These are phyloP conservation scores for Pugionium dolabratum DNA, from an alignment of 345 rosid species.

Conservation along the genomic window DNA sequence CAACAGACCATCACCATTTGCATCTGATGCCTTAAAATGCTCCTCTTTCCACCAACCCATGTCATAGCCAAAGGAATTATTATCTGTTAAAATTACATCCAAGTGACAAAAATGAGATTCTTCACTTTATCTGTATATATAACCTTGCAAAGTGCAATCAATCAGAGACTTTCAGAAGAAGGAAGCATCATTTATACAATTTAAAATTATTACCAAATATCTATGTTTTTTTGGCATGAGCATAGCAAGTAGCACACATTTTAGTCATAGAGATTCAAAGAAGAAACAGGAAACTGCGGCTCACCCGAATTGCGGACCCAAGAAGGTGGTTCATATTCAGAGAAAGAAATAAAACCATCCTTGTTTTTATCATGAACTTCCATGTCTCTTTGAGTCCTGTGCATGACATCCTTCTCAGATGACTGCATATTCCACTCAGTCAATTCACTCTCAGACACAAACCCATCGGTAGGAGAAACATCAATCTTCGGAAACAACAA, in stretches of 20 bases:
- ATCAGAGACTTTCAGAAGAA: not conserved
- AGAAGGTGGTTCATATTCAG: not conserved
- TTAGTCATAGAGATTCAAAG: too few species aligned
- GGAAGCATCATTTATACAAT: not conserved
- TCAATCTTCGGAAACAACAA: constrained; percentile 89
- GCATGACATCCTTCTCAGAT: constrained; percentile 69
- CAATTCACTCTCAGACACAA: constrained; percentile 72
- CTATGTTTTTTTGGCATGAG: too few species aligned
- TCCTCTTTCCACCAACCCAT: constrained; percentile 99
- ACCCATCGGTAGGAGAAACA: constrained; percentile 75
- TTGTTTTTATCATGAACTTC: constrained; percentile 87
- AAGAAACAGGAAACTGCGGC: not conserved
- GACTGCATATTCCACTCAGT: constrained; percentile 82
- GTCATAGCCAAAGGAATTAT: constrained; percentile 65
- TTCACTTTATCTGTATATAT: not conserved
- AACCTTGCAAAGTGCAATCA: not conserved
- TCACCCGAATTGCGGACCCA: not conserved
- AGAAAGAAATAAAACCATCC: constrained; percentile 48
- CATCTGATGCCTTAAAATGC: constrained; percentile 97
- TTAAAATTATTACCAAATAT: constrained; percentile 1
- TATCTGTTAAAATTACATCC: constrained; percentile 45
- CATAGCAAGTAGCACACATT: too few species aligned
- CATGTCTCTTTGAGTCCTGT: constrained; percentile 82
- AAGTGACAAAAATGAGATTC: constrained; percentile 8
- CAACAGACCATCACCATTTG: constrained; percentile 81